Conservation (phyloP, 768 basidiomycete genomes). For the Auricularia cornea region DNA sequence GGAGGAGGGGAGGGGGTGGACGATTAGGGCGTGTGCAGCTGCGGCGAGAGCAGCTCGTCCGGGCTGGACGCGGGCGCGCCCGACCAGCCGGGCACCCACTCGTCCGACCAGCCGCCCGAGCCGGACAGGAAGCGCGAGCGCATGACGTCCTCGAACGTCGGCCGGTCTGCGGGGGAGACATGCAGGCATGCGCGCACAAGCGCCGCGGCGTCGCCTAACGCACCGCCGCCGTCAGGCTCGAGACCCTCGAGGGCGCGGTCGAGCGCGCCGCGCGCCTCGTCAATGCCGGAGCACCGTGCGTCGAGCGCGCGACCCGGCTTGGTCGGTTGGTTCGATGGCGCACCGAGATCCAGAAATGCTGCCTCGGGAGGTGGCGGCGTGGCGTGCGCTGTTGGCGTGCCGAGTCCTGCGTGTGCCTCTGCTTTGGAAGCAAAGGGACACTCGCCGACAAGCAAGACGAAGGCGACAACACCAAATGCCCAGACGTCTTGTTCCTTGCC, state of each 20-base stretch:
- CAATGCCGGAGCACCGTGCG: constrained; percentile 69
- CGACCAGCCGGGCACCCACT: background rate
- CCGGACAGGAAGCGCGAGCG: constrained; percentile 77
- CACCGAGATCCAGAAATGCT: background rate
- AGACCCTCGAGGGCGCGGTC: constrained; percentile 42
- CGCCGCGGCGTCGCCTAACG: constrained; percentile 74
- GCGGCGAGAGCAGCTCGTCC: too few relatives aligned
- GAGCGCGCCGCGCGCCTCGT: constrained; percentile 30
- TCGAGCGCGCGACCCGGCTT: constrained; percentile 69
- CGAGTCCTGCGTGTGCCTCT: constrained; percentile 81
- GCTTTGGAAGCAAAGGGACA: constrained; percentile 87
- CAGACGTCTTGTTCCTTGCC: constrained; percentile 98
- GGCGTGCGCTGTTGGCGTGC: constrained; percentile 53
- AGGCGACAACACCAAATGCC: constrained; percentile 96
- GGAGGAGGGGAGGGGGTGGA: too few relatives aligned
- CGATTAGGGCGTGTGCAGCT: too few relatives aligned
- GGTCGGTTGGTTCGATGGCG: background rate
- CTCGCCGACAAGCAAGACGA: constrained; percentile 87
- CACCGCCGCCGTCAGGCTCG: constrained; percentile 76
- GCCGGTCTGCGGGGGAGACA: constrained; percentile 68
- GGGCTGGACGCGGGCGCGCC: background rate
- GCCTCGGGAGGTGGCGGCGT: background rate
- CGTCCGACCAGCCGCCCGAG: constrained; percentile 54
- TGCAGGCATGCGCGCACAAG: constrained; percentile 80
- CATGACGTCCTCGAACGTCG: constrained; percentile 77